These are phyloP conservation scores for Neurospora terricola DNA, from an alignment of 495 filamentous ascomycete species.

Conservation along the genomic window DNA sequence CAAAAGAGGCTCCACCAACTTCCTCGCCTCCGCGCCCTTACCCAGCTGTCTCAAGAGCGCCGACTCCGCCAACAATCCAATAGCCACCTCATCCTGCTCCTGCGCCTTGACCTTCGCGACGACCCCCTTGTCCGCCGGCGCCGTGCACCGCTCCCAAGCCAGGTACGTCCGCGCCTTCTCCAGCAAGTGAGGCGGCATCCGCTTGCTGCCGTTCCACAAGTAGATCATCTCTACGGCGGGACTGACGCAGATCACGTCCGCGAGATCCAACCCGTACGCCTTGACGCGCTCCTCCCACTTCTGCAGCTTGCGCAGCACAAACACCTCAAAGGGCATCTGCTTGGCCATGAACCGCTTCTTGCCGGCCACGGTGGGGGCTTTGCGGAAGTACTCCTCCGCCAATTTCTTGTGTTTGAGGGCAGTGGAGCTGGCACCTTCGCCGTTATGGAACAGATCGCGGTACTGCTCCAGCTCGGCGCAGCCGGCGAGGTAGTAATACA, in stretches of 20 bases:
- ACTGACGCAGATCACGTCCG: constrained; percentile 75
- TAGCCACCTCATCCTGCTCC: constrained; percentile 70
- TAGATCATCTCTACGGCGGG: constrained; percentile 93
- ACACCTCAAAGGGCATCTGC: constrained; percentile 83
- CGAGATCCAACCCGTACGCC: constrained; percentile 54
- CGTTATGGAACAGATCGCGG: constrained; percentile 44
- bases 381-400: constrained; percentile 59
- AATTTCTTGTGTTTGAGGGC: constrained; percentile 39
- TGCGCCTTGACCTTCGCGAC: constrained; percentile 48
- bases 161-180: constrained; percentile 52
- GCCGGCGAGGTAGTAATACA: constrained; percentile 88
- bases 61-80: constrained; percentile 56
- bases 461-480: constrained; percentile 70
- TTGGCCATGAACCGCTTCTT: constrained; percentile 85
- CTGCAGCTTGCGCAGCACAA: constrained; percentile 70
- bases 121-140: constrained; percentile 33
- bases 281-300: constrained; percentile 84
- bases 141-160: constrained; percentile 49
- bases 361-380: constrained; percentile 65
- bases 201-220: constrained; percentile 77
- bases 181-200: constrained; percentile 59
- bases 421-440: constrained; percentile 30
- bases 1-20: constrained; percentile 49
- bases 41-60: constrained; percentile 54
- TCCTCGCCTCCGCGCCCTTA: constrained; percentile 51